A percentile compares a stretch with the other conserved stretches of the same genome.
These are phyloP conservation scores for Macrocybe gigantea DNA, from an alignment of 768 basidiomycete genomes.

Conservation along the genomic window DNA sequence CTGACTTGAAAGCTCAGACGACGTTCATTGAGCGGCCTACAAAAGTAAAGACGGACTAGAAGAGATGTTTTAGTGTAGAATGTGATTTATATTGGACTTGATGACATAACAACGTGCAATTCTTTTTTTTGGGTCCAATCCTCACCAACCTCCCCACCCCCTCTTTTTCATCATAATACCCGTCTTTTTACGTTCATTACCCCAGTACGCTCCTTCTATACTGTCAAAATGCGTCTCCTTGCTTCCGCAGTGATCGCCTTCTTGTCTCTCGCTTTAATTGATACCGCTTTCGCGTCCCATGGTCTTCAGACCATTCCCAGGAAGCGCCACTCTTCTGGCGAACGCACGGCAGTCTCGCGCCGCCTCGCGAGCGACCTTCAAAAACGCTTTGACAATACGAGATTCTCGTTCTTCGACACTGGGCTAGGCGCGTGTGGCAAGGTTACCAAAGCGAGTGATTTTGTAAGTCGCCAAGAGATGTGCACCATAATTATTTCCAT, in stretches of 20 bases:
- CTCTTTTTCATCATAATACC: conserved; percentile 4
- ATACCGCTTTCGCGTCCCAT: conserved; percentile 6
- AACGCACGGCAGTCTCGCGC: no score
- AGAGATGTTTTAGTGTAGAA: conserved; percentile 7
- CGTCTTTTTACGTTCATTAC: conserved; percentile 12
- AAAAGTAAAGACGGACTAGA: conserved; percentile 42
- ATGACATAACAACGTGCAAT: conserved; percentile 14
- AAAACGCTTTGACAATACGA: conserved; percentile 21
- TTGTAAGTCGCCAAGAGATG: conserved; percentile 22
- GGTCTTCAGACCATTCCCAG: conserved; percentile 1
- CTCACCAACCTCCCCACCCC: not conserved
- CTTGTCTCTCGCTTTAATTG: conserved; percentile 9
- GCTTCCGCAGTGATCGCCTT: conserved; percentile 8
- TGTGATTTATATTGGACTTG: conserved; percentile 8
- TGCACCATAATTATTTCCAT: not conserved
- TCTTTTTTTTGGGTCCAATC: not conserved
- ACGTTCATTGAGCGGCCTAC: conserved; percentile 54
- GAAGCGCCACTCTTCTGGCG: conserved; percentile 4
- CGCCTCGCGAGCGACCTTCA: conserved; percentile 6
- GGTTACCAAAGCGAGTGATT: conserved; percentile 31
- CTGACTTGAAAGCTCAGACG: conserved; percentile 25
- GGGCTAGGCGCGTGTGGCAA: conserved; percentile 45
- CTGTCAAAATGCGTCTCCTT: conserved; percentile 11
- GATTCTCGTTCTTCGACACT: conserved; percentile 24
- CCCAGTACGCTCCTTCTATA: conserved; percentile 1